Evolutionary conservation across 169 alveolate genomes (phyloP).

Genomic region (Cystoisospora suis): DNA sequence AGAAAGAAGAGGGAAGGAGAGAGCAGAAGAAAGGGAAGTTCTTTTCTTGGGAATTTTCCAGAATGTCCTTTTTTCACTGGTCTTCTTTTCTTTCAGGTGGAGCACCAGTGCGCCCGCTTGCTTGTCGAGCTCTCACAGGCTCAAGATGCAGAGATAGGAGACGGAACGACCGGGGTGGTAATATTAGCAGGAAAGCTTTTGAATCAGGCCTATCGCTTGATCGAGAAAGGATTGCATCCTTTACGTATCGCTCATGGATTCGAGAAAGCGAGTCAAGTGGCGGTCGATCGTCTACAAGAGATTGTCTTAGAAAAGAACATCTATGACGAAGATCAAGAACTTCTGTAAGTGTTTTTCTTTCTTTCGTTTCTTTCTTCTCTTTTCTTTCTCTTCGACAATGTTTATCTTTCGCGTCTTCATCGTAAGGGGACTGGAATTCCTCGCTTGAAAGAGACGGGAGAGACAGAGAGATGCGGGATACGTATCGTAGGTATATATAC

Average conservation of each 20-base stretch:
- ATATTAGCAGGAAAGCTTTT: slow-evolving; percentile 97
- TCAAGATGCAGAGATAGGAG: slow-evolving; percentile 99
- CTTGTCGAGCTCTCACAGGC: slow-evolving; percentile 97
- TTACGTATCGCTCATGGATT: slow-evolving; percentile 97
- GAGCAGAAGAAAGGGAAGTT: too few relatives aligned
- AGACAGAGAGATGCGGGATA: too few relatives aligned
- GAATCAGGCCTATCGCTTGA: slow-evolving; percentile 91
- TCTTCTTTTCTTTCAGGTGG: slow-evolving; percentile 74
- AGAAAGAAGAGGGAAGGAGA: too few relatives aligned
- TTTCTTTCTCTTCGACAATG: neutral
- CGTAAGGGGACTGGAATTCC: too few relatives aligned
- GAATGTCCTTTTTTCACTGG: neutral
- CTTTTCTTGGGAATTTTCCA: neutral
- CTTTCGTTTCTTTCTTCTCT: neutral
- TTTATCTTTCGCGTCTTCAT: too few relatives aligned
- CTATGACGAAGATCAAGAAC: slow-evolving; percentile 75
- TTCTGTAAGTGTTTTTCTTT: slow-evolving; percentile 53
- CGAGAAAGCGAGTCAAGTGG: slow-evolving; percentile 96
- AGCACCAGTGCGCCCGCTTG: slow-evolving; percentile 97
- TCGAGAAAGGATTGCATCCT: slow-evolving; percentile 98
- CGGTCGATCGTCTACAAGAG: slow-evolving; percentile 89
- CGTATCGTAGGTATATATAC: too few relatives aligned
- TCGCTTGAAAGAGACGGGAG: too few relatives aligned
- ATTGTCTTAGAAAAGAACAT: slow-evolving; percentile 86
- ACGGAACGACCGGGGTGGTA: slow-evolving; percentile 99